Percentiles rank a stretch among this genome's conserved stretches.
phyloP scores from a whole-genome alignment of 768 basidiomycete species.

The Mycena polygramma region DNA sequence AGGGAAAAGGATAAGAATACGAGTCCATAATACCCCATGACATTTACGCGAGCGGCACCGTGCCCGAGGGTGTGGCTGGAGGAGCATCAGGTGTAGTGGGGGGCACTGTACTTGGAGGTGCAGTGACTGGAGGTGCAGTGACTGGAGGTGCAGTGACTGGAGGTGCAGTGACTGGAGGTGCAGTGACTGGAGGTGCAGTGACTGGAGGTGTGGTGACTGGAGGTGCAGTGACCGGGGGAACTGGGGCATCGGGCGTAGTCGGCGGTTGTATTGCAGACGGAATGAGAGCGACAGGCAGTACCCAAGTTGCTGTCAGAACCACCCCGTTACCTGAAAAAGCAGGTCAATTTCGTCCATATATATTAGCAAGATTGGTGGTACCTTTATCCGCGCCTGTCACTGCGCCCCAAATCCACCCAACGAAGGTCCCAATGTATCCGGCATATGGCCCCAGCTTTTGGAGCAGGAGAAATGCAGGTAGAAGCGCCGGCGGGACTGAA shows the following conservation, averaged over 20 bases:
- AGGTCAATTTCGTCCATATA: not conserved
- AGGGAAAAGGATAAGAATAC: not conserved
- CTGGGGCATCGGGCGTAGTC: not conserved
- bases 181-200: not conserved
- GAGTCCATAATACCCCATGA: not conserved
- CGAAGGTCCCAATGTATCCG: slow-evolving; percentile 67
- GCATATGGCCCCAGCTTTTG: slow-evolving; percentile 63
- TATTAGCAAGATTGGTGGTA: not conserved
- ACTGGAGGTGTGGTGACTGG: not conserved
- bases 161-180: not conserved
- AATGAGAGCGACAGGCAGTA: slow-evolving; percentile 68
- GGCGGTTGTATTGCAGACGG: slow-evolving; percentile 44
- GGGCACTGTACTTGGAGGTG: not conserved
- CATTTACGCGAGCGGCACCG: no score
- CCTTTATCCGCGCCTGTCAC: slow-evolving; percentile 64
- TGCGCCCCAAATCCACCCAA: slow-evolving; percentile 68
- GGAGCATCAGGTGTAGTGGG: not conserved
- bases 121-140: not conserved
- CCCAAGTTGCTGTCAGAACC: slow-evolving; percentile 70
- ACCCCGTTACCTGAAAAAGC: slow-evolving; percentile 58
- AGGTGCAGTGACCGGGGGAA: not conserved
- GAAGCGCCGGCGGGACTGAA: slow-evolving; percentile 60
- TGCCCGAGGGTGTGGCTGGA: no score
- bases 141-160: not conserved
- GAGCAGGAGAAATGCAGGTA: slow-evolving; percentile 57